Base-by-base conservation (phyloP, 768 basidiomycete genomes). In the Pulveroboletus sp. region DNA sequence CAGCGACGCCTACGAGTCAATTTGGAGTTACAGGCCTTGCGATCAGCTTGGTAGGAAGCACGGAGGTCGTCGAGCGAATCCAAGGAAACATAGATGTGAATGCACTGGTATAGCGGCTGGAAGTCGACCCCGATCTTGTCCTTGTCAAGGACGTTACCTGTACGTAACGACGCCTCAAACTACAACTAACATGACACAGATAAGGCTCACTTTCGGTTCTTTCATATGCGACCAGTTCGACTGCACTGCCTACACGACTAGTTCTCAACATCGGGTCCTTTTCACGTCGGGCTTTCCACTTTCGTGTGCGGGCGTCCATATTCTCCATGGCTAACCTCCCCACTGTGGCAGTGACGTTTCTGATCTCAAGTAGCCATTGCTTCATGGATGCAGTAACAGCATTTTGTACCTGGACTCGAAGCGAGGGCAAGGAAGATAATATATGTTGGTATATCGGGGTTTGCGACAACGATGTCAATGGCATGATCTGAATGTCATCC, bases 361-460 rank as follows among this genome's bases (percentile, higher is more conserved):
- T 76, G 46, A 97, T 93, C 60, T 98, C 94, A 42, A 96, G 80
- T 26, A 99, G 71, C 96, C 96, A 99, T 56, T 95, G 87, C 62
- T 97, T 98, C 74, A 90, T 86, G 5, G 93, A 91, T 0, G 92
- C 91, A 4, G 91, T 94, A 5, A 97, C 95, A 1, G 91, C 87
- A 61, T 89, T 89, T 67, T 93, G 91, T 63, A 99, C 90, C 61
- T 93, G 90, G 15, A 76, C 72, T 6, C 93, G 86, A 38, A 94
- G 74, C 1, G 93, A 94, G 4, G 96, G 96, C 38, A 99, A 71
- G 2, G 95, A 95, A 2, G 88, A 88, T 15, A 97, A 72, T 55
- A 99, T 77, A 73, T 96, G 85, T 49, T 89, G 87, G 62, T 92
- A 95, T 68, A 99, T 85, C 3, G 89, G 93, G 12, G 93, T 95